Evolutionary conservation across 108 stramenopile genomes (phyloP), one percentile per base, ranked within the genome.

Genomic region (Cyclotella cryptica): DNA sequence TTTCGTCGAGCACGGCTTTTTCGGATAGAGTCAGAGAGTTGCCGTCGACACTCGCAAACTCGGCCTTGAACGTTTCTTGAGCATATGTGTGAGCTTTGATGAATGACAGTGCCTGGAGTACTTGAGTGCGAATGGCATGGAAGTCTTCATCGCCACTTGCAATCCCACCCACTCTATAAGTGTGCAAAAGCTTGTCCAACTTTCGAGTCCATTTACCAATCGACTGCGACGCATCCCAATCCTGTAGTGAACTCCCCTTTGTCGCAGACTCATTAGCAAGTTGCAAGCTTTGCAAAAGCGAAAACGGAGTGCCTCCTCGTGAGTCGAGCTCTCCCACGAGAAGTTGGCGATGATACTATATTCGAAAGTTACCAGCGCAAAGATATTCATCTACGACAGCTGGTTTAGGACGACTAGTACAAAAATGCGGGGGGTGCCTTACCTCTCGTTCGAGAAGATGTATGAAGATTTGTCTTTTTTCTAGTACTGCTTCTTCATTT

Each of bases 1-100:
- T 74, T 40, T 83, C 82, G 66, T 71, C 66, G 11, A 79, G 10
- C 0, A 83, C 82, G 17, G 47, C 54, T 44, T 74, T 83, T 42
- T 79, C 78, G n/a, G 76, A 29, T 3, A 77, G 42, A 11, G 69
- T 42, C 24, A 77, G 55, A 14, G 70, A 49, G 7, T 64, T 30
- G 35, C 7, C 29, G 22, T 72, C 61, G 4, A 71, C 58, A 24
- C 46, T 53, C 10, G 69, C 53, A 42, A 84, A 81, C 47, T 84
- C 74, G 0, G 19, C 44, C 43, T 80, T 62, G 43, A 84, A 77
- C 0, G 27, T 75, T 55, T 57, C 69, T 52, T 76, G 79, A 1
- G 66, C 68, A 39, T 21, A 45, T 3, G 19, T 12, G 49, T 80
- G 84, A 0, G 84, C 79, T 9, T 80, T 55, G 44, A 84, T 84